Base-by-base conservation (phyloP, 2,329 filamentous ascomycete species). In the Hypomyces rosellus region DNA sequence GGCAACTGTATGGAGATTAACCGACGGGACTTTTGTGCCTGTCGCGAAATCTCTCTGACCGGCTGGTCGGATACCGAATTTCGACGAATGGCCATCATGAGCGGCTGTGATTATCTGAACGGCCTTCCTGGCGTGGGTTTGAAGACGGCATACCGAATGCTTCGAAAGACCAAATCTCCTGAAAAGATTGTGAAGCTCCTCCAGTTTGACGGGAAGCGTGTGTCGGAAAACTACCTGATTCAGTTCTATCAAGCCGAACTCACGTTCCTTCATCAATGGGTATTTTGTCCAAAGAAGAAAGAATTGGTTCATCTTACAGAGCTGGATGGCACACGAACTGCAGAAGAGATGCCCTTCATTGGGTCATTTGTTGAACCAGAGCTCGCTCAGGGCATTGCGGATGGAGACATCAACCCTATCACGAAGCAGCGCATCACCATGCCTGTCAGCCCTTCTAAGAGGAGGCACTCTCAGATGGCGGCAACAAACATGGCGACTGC, bases 11-110 rank as follows among this genome's bases (percentile, higher is more conserved):
- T 97, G 54, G 91, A 96, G 72, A 87, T 99, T 65, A 89, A 89
- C 61, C 86, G 93, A 34, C 81, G 82, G 13, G 88, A 96, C 63
- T 97, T 99, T 63, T 87, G 88, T 47, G 84, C 88, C 30, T 95
- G 89, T 57, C 85, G 88, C 45, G 93, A 96, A 57, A 79, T 97
- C 45, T 95, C 86, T 48, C 72, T 99, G 38, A 86, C 89, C 4
- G 92, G 91, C 7, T 99, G 92, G 92, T 87, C 88, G 2, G 92
- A 97, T 65, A 76, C 78, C 9, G 89, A 96, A 58, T 99, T 99
- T 61, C 82, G 93, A 52, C 84, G 84, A 48, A 99, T 99, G 93
- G 89, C 91, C 38, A 99, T 99, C 58, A 72, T 99, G 53, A 96
- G 90, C 64, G 93, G 93, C 7, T 99, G 93, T 65, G 93, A 99